Conservation (phyloP, 2,329 filamentous ascomycete genomes). For the Ascochyta pisi region DNA sequence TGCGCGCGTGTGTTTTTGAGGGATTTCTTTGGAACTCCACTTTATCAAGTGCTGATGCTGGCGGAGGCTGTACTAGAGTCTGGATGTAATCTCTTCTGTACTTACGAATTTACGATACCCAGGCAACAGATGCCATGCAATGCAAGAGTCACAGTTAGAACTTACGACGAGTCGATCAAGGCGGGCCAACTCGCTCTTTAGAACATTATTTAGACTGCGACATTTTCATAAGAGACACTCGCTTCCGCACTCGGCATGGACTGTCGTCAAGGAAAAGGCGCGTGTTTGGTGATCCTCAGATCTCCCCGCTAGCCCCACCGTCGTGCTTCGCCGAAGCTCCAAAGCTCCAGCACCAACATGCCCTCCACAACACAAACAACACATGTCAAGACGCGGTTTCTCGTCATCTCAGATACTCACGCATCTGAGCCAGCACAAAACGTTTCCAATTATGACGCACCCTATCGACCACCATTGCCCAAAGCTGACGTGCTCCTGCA, state of each 20-base stretch:
- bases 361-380: conserved; percentile 2
- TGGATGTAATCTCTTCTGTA: conserved; percentile 2
- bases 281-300: background rate
- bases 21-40: conserved; percentile 8
- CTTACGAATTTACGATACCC: conserved; percentile 17
- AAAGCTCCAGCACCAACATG: conserved; percentile 20
- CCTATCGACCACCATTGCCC: conserved; percentile 54
- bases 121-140: conserved; percentile 13
- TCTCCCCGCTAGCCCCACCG: conserved; percentile 7
- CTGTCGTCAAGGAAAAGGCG: background rate
- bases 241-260: too few relatives aligned
- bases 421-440: conserved; percentile 23
- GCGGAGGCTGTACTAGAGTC: conserved; percentile 6
- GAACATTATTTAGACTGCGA: background rate
- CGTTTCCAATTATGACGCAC: conserved; percentile 8
- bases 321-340: background rate
- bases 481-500: conserved; percentile 63
- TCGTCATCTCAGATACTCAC: conserved; percentile 57
- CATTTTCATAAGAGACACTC: too few relatives aligned
- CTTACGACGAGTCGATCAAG: too few relatives aligned
- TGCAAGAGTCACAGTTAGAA: background rate
- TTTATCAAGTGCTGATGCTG: conserved; percentile 18
- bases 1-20: background rate
- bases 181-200: background rate
- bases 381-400: conserved; percentile 49